These are phyloP conservation scores for Silene latifolia DNA, from an alignment of 148 eudicot genomes.

Conservation along the genomic window DNA sequence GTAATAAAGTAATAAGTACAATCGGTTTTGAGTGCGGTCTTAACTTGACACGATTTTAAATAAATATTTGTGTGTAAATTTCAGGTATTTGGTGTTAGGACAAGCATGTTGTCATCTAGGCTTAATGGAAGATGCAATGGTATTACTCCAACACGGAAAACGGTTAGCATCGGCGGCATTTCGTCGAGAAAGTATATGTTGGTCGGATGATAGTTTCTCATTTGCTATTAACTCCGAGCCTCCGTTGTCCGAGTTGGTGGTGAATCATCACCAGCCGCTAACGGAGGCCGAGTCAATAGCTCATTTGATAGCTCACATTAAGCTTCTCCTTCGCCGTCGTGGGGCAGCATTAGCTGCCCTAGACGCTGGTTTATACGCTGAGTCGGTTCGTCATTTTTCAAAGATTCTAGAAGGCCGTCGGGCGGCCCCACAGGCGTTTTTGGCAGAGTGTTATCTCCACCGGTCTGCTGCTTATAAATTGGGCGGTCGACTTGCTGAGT, in stretches of 20 bases:
- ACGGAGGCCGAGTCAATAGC: slow-evolving; percentile 59
- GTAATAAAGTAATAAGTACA: no score
- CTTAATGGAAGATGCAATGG: slow-evolving; percentile 92
- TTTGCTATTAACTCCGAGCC: slow-evolving; percentile 32
- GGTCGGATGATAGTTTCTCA: slow-evolving; percentile 81
- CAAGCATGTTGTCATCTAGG: slow-evolving; percentile 96
- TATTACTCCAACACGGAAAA: slow-evolving; percentile 86
- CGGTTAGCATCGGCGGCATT: slow-evolving; percentile 87
- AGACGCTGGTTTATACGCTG: slow-evolving; percentile 75
- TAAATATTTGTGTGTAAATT: not conserved
- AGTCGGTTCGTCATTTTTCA: slow-evolving; percentile 86
- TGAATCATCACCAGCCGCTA: slow-evolving; percentile 30
- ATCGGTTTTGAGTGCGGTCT: no score
- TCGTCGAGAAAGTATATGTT: slow-evolving; percentile 82
- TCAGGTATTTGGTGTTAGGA: slow-evolving; percentile 81
- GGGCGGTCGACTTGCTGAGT: slow-evolving; percentile 64
- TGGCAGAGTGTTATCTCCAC: slow-evolving; percentile 81
- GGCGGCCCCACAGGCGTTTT: slow-evolving; percentile 77
- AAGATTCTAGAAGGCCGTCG: slow-evolving; percentile 90
- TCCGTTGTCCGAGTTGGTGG: slow-evolving; percentile 18
- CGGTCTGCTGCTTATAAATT: slow-evolving; percentile 67
- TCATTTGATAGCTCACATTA: slow-evolving; percentile 75
- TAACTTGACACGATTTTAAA: no score
- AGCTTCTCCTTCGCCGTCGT: slow-evolving; percentile 82
- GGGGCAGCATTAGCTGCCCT: slow-evolving; percentile 80